Percentiles rank a stretch among this genome's conserved stretches.
Evolutionary conservation across 1,284 basidiomycete species (phyloP).

Genomic region (Entoloma clypeatum): DNA sequence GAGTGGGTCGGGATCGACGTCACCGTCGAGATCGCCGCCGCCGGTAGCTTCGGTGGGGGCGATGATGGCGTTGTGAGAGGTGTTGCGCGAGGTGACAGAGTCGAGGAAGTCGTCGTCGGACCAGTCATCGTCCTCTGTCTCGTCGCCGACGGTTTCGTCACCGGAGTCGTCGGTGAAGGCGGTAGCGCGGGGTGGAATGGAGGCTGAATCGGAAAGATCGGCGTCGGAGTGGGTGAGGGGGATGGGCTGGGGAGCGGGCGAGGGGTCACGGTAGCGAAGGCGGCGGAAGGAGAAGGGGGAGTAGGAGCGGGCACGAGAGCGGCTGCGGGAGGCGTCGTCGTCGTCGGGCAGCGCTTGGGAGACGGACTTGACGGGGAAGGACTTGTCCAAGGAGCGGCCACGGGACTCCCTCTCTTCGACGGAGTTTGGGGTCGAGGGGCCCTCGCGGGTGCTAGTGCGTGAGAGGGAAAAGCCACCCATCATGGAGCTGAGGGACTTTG

Average conservation of each 20-base stretch:
- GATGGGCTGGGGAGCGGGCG: slow-evolving; percentile 70
- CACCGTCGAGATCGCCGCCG: slow-evolving; percentile 18
- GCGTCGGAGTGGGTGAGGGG: slow-evolving; percentile 65
- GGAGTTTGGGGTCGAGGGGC: slow-evolving; percentile 19
- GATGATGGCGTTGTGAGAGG: slow-evolving; percentile 64
- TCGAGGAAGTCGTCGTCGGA: slow-evolving; percentile 66
- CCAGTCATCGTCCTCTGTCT: slow-evolving; percentile 47
- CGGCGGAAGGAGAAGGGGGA: slow-evolving; percentile 69
- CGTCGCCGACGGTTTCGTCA: slow-evolving; percentile 49
- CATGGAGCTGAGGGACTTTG: slow-evolving; percentile 65
- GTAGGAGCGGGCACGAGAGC: slow-evolving; percentile 59
- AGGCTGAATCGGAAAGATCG: slow-evolving; percentile 47
- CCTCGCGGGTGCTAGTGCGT: slow-evolving; percentile 44
- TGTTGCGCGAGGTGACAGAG: slow-evolving; percentile 72
- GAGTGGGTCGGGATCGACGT: slow-evolving; percentile 67
- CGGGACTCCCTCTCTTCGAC: slow-evolving; percentile 45
- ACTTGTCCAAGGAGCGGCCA: slow-evolving; percentile 48
- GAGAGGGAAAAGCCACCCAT: slow-evolving; percentile 63
- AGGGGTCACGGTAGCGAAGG: slow-evolving; percentile 49
- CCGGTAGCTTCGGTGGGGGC: slow-evolving; percentile 39
- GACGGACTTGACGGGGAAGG: slow-evolving; percentile 47
- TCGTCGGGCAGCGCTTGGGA: slow-evolving; percentile 37
- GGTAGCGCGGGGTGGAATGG: slow-evolving; percentile 45
- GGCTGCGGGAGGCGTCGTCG: slow-evolving; percentile 34
- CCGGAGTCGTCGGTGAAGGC: slow-evolving; percentile 55